Evolutionary conservation across 2,329 filamentous ascomycete genomes (phyloP).

Genomic region (Pseudocercospora crystallina): DNA sequence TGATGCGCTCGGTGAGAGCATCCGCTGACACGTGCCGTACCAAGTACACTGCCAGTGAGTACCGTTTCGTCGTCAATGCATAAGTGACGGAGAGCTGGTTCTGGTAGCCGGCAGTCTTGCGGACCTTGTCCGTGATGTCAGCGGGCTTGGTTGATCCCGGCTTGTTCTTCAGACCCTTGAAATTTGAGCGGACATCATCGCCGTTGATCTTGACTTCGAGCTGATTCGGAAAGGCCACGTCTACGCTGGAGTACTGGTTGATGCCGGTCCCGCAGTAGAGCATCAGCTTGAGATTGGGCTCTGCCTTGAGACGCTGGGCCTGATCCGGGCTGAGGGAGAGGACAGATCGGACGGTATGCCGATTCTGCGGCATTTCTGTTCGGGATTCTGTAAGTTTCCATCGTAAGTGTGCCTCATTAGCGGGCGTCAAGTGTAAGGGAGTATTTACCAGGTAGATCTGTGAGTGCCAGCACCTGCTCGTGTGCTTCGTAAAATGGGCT

Average conservation of each 20-base stretch:
- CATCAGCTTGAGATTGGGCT: slow-evolving; percentile 70
- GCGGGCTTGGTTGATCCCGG: slow-evolving; percentile 91
- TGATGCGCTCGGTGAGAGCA: slow-evolving; percentile 68
- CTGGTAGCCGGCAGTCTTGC: slow-evolving; percentile 66
- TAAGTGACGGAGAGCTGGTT: slow-evolving; percentile 88
- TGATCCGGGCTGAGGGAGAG: slow-evolving; percentile 56
- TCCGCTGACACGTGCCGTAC: slow-evolving; percentile 72
- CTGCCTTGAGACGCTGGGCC: slow-evolving; percentile 57
- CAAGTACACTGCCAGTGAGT: slow-evolving; percentile 65
- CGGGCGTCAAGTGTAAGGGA: slow-evolving; percentile 3
- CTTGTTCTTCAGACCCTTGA: slow-evolving; percentile 93
- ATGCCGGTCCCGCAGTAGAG: slow-evolving; percentile 71
- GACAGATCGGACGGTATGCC: slow-evolving; percentile 59
- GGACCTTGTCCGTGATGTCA: slow-evolving; percentile 78
- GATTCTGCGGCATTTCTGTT: slow-evolving; percentile 59
- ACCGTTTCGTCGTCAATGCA: slow-evolving; percentile 78
- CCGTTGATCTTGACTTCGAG: slow-evolving; percentile 89
- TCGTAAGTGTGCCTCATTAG: slow-evolving; percentile 31
- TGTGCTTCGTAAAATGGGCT: slow-evolving; percentile 83
- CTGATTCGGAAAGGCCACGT: slow-evolving; percentile 88
- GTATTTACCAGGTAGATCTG: slow-evolving; percentile 69
- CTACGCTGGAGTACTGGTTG: slow-evolving; percentile 58
- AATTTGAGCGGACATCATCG: slow-evolving; percentile 86
- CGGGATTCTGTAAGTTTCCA: slow-evolving; percentile 28
- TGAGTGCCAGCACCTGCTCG: slow-evolving; percentile 62